Percentiles rank a stretch among this genome's conserved stretches.
phyloP scores from a whole-genome alignment of 78 protist genomes.

The Dictyostelium firmibasis region DNA sequence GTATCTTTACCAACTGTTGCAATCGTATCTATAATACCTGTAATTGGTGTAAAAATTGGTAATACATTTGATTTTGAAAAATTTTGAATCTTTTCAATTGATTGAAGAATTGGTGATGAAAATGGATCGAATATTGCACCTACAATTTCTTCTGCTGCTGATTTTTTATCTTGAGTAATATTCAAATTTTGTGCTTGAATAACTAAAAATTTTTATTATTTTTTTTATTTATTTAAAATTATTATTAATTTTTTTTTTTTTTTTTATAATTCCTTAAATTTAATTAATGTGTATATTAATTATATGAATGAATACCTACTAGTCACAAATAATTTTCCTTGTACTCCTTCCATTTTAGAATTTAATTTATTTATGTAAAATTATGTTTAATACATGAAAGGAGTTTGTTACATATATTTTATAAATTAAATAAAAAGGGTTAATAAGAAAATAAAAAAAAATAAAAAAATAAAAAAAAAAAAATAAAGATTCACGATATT shows the following conservation, averaged over 20 bases:
- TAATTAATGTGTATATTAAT: background rate
- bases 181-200: conserved; percentile 63
- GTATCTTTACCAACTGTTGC: background rate
- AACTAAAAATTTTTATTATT: background rate
- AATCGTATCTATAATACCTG: background rate
- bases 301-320: background rate
- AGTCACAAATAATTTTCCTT: conserved; percentile 67
- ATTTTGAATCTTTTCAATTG: conserved; percentile 43
- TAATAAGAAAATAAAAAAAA: background rate
- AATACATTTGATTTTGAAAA: conserved; percentile 40
- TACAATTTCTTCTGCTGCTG: conserved; percentile 34
- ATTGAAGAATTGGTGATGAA: conserved; percentile 32
- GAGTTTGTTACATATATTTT: background rate
- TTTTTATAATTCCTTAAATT: background rate
- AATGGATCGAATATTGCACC: conserved; percentile 39
- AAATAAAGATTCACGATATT: background rate
- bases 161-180: conserved; percentile 37
- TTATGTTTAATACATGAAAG: background rate
- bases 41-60: conserved; percentile 56
- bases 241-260: no score
- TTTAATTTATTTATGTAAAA: background rate
- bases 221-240: background rate
- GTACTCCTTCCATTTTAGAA: background rate
- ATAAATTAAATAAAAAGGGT: background rate
- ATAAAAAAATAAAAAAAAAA: background rate